Base-by-base conservation (phyloP, 306 rosid species). In the Dalbergia oliveri region DNA sequence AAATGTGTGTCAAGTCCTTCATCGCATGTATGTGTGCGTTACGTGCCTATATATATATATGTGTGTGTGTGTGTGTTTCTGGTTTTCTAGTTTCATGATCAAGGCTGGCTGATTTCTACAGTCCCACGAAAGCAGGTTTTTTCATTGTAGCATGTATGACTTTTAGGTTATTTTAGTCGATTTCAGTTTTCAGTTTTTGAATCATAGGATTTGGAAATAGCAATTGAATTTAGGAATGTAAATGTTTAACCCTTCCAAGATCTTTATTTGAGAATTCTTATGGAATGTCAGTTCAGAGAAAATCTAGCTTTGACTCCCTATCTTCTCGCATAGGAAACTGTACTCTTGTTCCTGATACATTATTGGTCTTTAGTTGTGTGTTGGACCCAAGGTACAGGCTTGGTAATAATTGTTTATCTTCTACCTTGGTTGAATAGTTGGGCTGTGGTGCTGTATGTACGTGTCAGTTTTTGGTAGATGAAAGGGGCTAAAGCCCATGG, bases 41-140 rank as follows among this genome's bases (percentile, higher is more conserved):
- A 50, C 65, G 62, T 53, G 6, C 47, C 41, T 37, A 37, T 9
- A 9, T 6, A 75, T 75, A 45, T 76, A 26, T 26, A 1, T 26
- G 77, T n/a, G n/a, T n/a, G n/a, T n/a, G n/a, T n/a, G n/a, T n/a
- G n/a, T n/a, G n/a, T n/a, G 70, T 67, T 13, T 35, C 72, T 56
- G 23, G 51, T 51, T 50, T 50, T 19, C 49, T 58, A 62, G 67
- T 62, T 73, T 59, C 41, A 50, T 59, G 68, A 72, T 49, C 76
- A 21, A 68, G 41, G 37, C 23, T 49, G 64, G 43, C 41, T 69
- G n/a, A 53, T 58, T 51, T 76, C 26, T 61, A 34, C 13, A 45
- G 77, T 10, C 10, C 57, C 9, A 59, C 47, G 12, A 50, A 31
- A 62, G 69, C 63, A 39, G 76, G 41, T 34, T 61, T 23, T 53